phyloP scores from a whole-genome alignment of 2,329 filamentous ascomycete species.

The Lachnellula hyalina region DNA sequence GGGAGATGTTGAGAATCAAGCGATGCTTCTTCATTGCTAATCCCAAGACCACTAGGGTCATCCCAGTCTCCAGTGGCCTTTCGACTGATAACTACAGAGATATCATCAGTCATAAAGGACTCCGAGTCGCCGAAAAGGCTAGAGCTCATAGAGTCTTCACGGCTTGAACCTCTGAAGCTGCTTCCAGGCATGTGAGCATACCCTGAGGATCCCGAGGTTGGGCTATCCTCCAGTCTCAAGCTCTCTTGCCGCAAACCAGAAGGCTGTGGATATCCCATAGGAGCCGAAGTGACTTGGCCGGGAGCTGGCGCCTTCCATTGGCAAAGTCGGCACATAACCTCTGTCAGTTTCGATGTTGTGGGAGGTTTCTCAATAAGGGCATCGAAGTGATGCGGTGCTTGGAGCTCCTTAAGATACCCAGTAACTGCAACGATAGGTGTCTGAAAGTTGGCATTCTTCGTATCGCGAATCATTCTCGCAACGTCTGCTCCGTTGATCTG shows the following conservation, averaged over 20 bases:
- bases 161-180: constrained; percentile 72
- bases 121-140: constrained; percentile 86
- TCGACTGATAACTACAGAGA: constrained; percentile 68
- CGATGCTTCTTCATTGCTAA: constrained; percentile 52
- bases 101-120: constrained; percentile 70
- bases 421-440: constrained; percentile 97
- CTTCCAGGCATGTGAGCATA: constrained; percentile 71
- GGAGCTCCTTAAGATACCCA: constrained; percentile 94
- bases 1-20: constrained; percentile 32
- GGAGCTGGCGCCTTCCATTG: constrained; percentile 81
- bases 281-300: constrained; percentile 37
- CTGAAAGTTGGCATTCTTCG: constrained; percentile 87
- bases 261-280: constrained; percentile 54
- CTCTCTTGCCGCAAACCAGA: constrained; percentile 62
- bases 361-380: constrained; percentile 95
- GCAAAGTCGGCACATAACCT: constrained; percentile 81
- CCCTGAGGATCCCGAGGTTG: constrained; percentile 60
- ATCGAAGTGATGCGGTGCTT: constrained; percentile 93
- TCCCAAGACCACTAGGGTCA: constrained; percentile 72
- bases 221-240: constrained; percentile 68
- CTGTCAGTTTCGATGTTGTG: constrained; percentile 82
- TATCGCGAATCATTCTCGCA: constrained; percentile 95
- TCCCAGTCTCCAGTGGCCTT: constrained; percentile 75
- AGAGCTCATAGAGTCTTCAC: constrained; percentile 83
- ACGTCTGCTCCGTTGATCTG: constrained; percentile 94